A percentile compares a stretch with the other conserved stretches of the same genome.
phyloP scores from a whole-genome alignment of 805 yeast genomes.

The Ogataea trehalophila region DNA sequence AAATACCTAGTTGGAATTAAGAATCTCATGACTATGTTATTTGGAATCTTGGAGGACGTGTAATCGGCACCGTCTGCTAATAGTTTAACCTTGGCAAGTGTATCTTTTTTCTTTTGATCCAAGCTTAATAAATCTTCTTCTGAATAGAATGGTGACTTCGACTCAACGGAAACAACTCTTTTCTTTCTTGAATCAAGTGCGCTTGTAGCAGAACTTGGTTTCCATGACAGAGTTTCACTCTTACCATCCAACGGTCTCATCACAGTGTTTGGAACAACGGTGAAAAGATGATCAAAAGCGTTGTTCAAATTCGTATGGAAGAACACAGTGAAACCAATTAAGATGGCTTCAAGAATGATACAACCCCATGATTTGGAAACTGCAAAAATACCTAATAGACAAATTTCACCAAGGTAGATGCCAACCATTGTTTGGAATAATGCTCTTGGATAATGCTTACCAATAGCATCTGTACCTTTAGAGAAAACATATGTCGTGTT shows the following conservation, averaged over 20 bases:
- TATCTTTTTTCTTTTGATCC: background rate
- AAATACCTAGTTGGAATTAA: constrained; percentile 52
- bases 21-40: constrained; percentile 36
- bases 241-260: constrained; percentile 77
- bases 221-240: constrained; percentile 56
- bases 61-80: constrained; percentile 63
- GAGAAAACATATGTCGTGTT: constrained; percentile 66
- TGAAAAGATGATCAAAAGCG: constrained; percentile 62
- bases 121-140: constrained; percentile 8
- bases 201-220: constrained; percentile 5
- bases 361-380: constrained; percentile 98
- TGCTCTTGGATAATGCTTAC: constrained; percentile 83
- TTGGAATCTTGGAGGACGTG: constrained; percentile 9
- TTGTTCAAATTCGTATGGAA: constrained; percentile 57
- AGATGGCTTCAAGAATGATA: constrained; percentile 65
- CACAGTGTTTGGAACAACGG: constrained; percentile 59
- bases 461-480: constrained; percentile 71
- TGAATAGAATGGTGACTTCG: constrained; percentile 16
- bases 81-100: constrained; percentile 44
- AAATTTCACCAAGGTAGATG: constrained; percentile 79
- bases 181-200: background rate
- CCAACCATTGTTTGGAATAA: constrained; percentile 86
- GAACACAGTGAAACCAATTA: constrained; percentile 61
- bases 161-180: constrained; percentile 2
- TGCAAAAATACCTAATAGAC: constrained; percentile 79